These are phyloP conservation scores for Neurospora sp. DNA, from an alignment of 495 filamentous ascomycete species.

Conservation along the genomic window DNA sequence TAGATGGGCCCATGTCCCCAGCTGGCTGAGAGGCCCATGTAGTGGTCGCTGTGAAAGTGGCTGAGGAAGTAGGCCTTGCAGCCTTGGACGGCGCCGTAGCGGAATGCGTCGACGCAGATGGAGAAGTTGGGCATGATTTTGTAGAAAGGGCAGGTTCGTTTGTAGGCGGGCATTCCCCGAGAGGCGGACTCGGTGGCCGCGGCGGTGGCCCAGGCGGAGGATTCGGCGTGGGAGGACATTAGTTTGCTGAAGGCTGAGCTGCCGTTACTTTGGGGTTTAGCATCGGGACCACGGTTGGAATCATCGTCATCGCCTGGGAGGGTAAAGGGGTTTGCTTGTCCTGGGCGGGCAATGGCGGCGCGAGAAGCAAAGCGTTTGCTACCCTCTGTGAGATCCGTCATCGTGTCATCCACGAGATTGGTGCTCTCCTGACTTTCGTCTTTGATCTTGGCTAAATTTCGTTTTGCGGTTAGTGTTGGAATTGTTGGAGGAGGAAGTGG, in stretches of 20 bases:
- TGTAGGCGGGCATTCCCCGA: slow-evolving; percentile 79
- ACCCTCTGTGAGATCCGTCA: slow-evolving; percentile 26
- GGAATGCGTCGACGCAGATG: slow-evolving; percentile 93
- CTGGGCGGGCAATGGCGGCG: slow-evolving; percentile 61
- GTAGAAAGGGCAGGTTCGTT: slow-evolving; percentile 93
- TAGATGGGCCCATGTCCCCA: slow-evolving; percentile 96
- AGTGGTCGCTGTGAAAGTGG: slow-evolving; percentile 97
- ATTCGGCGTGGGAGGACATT: slow-evolving; percentile 85
- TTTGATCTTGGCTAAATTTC: not conserved
- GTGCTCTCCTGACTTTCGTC: slow-evolving; percentile 5
- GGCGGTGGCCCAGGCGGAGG: slow-evolving; percentile 79
- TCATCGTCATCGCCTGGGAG: slow-evolving; percentile 25
- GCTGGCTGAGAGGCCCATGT: slow-evolving; percentile 75
- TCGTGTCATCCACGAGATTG: slow-evolving; percentile 5
- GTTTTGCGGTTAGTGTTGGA: not conserved
- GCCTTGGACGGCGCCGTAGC: slow-evolving; percentile 85
- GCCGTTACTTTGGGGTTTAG: not conserved
- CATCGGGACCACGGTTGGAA: not conserved
- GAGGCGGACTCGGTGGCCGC: slow-evolving; percentile 68
- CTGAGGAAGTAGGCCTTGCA: slow-evolving; percentile 94
- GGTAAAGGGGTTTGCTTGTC: slow-evolving; percentile 63
- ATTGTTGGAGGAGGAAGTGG: slow-evolving; percentile 29
- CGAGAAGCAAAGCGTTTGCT: slow-evolving; percentile 47
- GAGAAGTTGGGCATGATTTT: slow-evolving; percentile 89
- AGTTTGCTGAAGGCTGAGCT: slow-evolving; percentile 78